Evolutionary conservation across 371 early-diverging fungal genomes (phyloP).

Genomic region (Rhizomucor pusillus): DNA sequence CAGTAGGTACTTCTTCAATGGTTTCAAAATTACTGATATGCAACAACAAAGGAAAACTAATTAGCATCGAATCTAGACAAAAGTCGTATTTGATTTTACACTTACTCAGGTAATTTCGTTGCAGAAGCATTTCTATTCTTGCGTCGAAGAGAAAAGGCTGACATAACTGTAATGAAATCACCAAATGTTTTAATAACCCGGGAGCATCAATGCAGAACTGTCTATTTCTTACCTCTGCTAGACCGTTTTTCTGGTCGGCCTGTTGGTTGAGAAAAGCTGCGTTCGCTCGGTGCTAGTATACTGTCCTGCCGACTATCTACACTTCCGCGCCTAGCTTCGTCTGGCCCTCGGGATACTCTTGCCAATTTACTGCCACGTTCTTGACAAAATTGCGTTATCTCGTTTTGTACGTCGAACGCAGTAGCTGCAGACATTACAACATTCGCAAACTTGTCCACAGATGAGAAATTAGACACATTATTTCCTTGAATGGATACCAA

Average conservation of each 20-base stretch:
- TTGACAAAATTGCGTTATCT: conserved; percentile 13
- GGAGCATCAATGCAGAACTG: no score
- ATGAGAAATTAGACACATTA: conserved; percentile 1
- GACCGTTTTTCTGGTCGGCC: background rate
- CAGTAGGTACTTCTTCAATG: conserved; percentile 5
- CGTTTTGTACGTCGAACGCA: conserved; percentile 16
- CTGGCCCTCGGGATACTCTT: background rate
- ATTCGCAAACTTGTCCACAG: conserved; percentile 23
- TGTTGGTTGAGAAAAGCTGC: no score
- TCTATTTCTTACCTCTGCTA: background rate
- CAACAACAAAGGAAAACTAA: background rate
- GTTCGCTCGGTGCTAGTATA: background rate
- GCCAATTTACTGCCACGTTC: conserved; percentile 10
- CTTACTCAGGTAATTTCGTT: conserved; percentile 14
- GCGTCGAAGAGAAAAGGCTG: conserved; percentile 13
- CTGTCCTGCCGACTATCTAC: conserved; percentile 7
- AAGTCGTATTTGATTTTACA: background rate
- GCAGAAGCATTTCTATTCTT: conserved; percentile 15
- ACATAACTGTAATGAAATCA: conserved; percentile 2
- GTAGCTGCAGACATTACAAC: conserved; percentile 17
- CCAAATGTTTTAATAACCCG: no score
- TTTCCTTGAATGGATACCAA: background rate
- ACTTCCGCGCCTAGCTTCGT: conserved; percentile 3
- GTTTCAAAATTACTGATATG: conserved; percentile 1
- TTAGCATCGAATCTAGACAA: no score